Evolutionary conservation across 2,329 filamentous ascomycete genomes (phyloP), one percentile per base, ranked within the genome.

Genomic region (Ophioceras dolichostomum): DNA sequence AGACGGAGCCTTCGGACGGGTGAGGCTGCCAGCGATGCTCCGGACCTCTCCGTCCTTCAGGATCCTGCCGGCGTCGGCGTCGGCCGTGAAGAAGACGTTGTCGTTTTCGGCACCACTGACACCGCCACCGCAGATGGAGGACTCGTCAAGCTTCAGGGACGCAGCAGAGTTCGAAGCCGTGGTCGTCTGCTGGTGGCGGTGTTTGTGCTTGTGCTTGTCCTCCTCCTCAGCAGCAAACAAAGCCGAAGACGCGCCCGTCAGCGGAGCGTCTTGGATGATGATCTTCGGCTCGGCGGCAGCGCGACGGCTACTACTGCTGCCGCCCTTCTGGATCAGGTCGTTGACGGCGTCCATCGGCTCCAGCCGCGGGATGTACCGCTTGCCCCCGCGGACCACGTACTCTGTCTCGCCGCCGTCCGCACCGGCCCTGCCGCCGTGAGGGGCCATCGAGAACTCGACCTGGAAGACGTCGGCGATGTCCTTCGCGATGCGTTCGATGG

Each of bases 321-420:
- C 4, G 10, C 44, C 45, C 3, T 41, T 38, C 43, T 70, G 67
- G 2, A 73, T 59, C n/a, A 65, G 40, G 5, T 47, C 47, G 42
- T 72, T 73, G 20, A 73, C 45, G 1, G 43, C 24, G 2, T 40
- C 26, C 2, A 69, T 41, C 0, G 62, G 59, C 31, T 53, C 46
- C 2, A 73, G 51, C 4, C 69, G 60, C 5, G 69, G 66, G 4
- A 70, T 57, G 40, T 42, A 8, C 5, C 46, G 24, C 1, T 27
- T 16, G 4, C 42, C 37, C 9, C 36, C 14, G 4, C 27, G 32
- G 18, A 38, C 38, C 2, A 35, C 36, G 33, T 61, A 72, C 40
- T 73, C 68, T 1, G 55, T 51, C 7, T 39, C 37, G 32, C 20
- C 46, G 6, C n/a, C 10, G 9, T 14, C n/a, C n/a, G n/a, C n/a